Base-by-base conservation (phyloP, 2,329 filamentous ascomycete species). In the Colletotrichum cordylinicola region DNA sequence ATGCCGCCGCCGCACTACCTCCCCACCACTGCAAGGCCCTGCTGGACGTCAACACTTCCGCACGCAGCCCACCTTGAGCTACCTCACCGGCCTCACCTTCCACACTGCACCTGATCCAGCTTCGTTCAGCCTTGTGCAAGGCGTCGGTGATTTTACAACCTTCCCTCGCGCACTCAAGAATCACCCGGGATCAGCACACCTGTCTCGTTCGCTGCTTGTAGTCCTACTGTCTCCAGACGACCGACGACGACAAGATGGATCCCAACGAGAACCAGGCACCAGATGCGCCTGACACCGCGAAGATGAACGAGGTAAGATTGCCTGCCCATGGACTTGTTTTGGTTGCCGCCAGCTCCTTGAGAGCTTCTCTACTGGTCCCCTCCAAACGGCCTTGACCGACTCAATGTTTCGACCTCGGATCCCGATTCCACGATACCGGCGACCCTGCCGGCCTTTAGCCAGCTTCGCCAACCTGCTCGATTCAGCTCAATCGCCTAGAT, bases 251-350 rank as follows among this genome's bases (percentile, higher is more conserved):
- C 9, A 67, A 48, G n/a, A 86, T 90, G 89, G 88, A 90, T 78
- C 84, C 87, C 16, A 86, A 86, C 82, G 85, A 78, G 35, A 70
- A 77, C 74, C 85, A 86, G 78, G 84, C 83, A 79, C 85, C 85
- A 65, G 90, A 91, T 79, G 90, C 88, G 75, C 90, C 90, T 27
- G 89, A 91, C 79, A 87, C 88, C 80, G 89, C 91, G 81, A 90
- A 89, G 81, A 91, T 91, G 89, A 89, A 90, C 76, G 87, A 90
- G 87, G 89, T 87, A 82, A 80, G 83, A 77, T 62, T 31, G 0
- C 0, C n/a, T 31, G 0, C 0, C n/a, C 9, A 21, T 52, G n/a
- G n/a, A 52, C 6, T 52, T 13, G n/a, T 4, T 21, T 21, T 52
- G 43, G 10, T 21, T 52, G n/a, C n/a, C 1, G n/a, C 6, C 43